phyloP scores from a whole-genome alignment of 2,329 filamentous ascomycete genomes.

The Paraconiothyrium sp. region DNA sequence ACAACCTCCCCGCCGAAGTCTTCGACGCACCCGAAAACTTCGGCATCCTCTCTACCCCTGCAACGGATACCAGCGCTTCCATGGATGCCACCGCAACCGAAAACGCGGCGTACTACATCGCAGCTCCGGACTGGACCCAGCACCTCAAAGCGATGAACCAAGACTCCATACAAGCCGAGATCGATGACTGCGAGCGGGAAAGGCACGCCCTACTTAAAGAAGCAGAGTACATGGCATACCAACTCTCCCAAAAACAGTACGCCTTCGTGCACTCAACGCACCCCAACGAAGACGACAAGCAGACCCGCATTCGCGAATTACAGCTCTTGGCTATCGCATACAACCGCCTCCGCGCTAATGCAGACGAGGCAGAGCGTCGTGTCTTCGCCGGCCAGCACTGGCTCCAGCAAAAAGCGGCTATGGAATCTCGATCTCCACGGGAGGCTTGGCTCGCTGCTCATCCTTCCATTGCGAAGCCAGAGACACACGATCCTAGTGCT shows the following conservation, averaged over 20 bases:
- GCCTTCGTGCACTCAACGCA: constrained; percentile 29
- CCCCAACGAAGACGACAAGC: constrained; percentile 28
- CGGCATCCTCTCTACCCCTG: constrained; percentile 1
- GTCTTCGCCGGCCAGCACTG: constrained; percentile 28
- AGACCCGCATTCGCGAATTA: constrained; percentile 28
- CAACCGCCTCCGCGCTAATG: constrained; percentile 28
- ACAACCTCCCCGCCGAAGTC: constrained; percentile 28
- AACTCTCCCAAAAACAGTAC: constrained; percentile 32
- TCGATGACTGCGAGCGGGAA: constrained; percentile 28
- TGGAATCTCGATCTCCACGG: constrained; percentile 19
- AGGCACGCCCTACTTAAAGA: constrained; percentile 29
- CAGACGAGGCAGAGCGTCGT: constrained; percentile 27
- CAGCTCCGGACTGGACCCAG: constrained; percentile 33
- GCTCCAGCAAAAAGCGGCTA: constrained; percentile 31
- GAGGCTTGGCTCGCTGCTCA: constrained; percentile 27
- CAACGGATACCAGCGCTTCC: constrained; percentile 6
- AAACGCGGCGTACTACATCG: constrained; percentile 28
- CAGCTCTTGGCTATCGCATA: constrained; percentile 32
- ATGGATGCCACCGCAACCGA: constrained; percentile 8
- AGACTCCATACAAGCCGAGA: constrained; percentile 19
- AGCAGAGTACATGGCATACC: constrained; percentile 30
- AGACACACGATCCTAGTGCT: constrained; percentile 26
- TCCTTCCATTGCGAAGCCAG: constrained; percentile 8
- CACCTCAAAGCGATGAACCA: constrained; percentile 28
- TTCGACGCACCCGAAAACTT: constrained; percentile 28